Conservation (phyloP, 257 asterid genomes). For the Nicotiana tomentosiformis region DNA sequence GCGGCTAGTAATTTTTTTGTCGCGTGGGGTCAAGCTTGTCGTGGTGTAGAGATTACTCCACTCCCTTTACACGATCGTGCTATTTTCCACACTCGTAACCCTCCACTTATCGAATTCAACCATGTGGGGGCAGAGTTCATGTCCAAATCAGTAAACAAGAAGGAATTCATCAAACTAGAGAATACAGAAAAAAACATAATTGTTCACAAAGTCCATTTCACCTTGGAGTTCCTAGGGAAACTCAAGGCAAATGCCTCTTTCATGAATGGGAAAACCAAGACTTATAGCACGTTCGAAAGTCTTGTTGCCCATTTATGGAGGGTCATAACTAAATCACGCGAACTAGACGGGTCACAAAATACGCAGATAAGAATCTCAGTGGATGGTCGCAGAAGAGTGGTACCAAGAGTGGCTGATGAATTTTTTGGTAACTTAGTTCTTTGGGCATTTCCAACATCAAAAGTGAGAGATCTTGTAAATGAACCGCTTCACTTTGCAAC, state of each 20-base stretch:
- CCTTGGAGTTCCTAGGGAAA: slow-evolving; percentile 39
- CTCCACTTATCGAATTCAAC: slow-evolving; percentile 45
- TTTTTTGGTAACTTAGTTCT: slow-evolving; percentile 72
- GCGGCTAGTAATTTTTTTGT: slow-evolving; percentile 61
- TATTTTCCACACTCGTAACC: slow-evolving; percentile 44
- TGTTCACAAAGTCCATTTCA: slow-evolving; percentile 48
- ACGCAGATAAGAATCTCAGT: slow-evolving; percentile 57
- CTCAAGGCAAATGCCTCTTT: slow-evolving; percentile 60
- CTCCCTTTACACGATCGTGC: slow-evolving; percentile 48
- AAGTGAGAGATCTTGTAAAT: slow-evolving; percentile 32
- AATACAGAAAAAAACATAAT: slow-evolving; percentile 33
- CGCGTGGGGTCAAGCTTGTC: slow-evolving; percentile 74
- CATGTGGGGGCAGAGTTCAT: slow-evolving; percentile 56
- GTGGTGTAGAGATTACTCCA: slow-evolving; percentile 36
- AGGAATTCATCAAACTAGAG: slow-evolving; percentile 19
- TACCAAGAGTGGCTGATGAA: slow-evolving; percentile 45
- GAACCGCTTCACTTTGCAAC: slow-evolving; percentile 49
- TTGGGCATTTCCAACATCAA: slow-evolving; percentile 63
- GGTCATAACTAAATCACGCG: slow-evolving; percentile 55
- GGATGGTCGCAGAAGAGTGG: slow-evolving; percentile 57
- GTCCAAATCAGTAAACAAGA: slow-evolving; percentile 19
- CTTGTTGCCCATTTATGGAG: slow-evolving; percentile 80
- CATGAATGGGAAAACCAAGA: slow-evolving; percentile 23
- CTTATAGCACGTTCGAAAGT: slow-evolving; percentile 69
- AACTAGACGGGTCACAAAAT: slow-evolving; percentile 33